phyloP scores from a whole-genome alignment of 495 filamentous ascomycete species.

The Daldinia loculata region DNA sequence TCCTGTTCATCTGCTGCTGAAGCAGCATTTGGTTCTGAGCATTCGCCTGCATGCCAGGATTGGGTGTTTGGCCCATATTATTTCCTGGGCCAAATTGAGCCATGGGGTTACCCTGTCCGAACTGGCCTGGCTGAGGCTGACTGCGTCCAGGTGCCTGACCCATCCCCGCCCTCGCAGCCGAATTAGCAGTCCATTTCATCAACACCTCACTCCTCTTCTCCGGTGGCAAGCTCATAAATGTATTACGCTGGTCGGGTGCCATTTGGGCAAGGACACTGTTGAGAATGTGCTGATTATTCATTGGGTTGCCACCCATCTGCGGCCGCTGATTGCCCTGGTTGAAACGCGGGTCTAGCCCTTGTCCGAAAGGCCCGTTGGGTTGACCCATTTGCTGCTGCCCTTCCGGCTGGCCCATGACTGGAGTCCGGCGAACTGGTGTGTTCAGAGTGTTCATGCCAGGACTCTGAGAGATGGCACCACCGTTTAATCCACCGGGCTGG shows the following conservation, averaged over 20 bases:
- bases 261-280: conserved; percentile 50
- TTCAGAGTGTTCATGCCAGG: conserved; percentile 61
- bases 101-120: conserved; percentile 46
- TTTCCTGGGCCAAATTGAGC: conserved; percentile 43
- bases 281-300: conserved; percentile 47
- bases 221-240: conserved; percentile 45
- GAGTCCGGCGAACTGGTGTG: conserved; percentile 56
- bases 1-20: conserved; percentile 46
- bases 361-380: conserved; percentile 47
- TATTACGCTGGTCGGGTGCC: conserved; percentile 43
- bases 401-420: conserved; percentile 51
- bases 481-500: conserved; percentile 57
- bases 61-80: conserved; percentile 38
- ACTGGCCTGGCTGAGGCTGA: conserved; percentile 48
- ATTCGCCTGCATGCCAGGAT: conserved; percentile 47
- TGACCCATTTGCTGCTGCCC: conserved; percentile 49
- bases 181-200: conserved; percentile 47
- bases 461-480: conserved; percentile 57
- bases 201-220: conserved; percentile 56
- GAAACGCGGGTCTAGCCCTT: conserved; percentile 54
- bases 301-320: conserved; percentile 39
- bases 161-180: conserved; percentile 22
- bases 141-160: conserved; percentile 38
- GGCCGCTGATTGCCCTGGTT: conserved; percentile 51
- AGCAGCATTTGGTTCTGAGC: conserved; percentile 49